These are phyloP conservation scores for Trypanosomatidae sp. DNA, from an alignment of 208 protist genomes.

Conservation along the genomic window DNA sequence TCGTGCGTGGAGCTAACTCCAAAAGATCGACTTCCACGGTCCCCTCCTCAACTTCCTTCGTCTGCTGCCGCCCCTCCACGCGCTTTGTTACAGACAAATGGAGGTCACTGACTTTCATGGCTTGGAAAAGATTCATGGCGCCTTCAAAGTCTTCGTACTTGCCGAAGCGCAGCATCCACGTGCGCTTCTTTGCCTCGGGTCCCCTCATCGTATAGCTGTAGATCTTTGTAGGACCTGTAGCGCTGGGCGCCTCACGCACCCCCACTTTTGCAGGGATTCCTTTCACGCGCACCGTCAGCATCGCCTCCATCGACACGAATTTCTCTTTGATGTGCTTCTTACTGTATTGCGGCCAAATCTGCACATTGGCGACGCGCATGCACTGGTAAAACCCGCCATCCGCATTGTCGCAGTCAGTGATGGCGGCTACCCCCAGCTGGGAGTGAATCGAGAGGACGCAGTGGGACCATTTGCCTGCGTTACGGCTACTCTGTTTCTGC, in stretches of 20 bases:
- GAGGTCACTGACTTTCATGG: background rate
- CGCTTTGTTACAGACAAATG: no score
- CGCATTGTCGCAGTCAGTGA: conserved; percentile 11
- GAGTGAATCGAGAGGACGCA: conserved; percentile 18
- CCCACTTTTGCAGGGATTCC: conserved; percentile 10
- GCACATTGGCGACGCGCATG: conserved; percentile 15
- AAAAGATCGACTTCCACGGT: background rate
- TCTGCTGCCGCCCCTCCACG: background rate
- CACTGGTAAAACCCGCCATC: conserved; percentile 7
- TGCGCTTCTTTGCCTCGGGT: background rate
- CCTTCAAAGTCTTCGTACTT: conserved; percentile 6
- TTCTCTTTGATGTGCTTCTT: conserved; percentile 19
- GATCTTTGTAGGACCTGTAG: background rate
- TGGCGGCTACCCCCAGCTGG: background rate
- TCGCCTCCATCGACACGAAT: conserved; percentile 9
- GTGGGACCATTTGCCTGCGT: conserved; percentile 17
- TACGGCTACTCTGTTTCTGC: conserved; percentile 13
- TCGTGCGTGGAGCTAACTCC: background rate
- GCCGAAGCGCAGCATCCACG: conserved; percentile 19
- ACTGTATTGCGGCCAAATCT: conserved; percentile 25
- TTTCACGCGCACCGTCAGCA: conserved; percentile 17
- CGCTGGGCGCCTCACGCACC: background rate
- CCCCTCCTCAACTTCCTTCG: background rate
- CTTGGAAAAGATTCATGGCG: background rate
- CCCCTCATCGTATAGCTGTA: conserved; percentile 13